These are phyloP conservation scores for Juglanconis juglandina DNA, from an alignment of 2,329 filamentous ascomycete genomes.

Conservation along the genomic window DNA sequence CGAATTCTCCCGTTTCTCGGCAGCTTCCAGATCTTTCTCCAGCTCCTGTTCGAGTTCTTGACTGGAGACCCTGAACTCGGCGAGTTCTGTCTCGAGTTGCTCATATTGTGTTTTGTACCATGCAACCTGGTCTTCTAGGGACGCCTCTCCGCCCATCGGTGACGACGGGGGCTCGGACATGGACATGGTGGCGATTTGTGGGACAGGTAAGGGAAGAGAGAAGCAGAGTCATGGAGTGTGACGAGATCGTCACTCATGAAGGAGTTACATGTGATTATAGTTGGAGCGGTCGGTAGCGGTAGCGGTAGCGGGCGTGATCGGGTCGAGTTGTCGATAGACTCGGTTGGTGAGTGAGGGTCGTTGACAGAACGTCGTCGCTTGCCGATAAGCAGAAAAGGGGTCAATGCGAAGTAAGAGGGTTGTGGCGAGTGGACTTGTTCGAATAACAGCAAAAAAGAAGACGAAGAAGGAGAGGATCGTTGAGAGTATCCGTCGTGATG, in stretches of 20 bases:
- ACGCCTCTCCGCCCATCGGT: slow-evolving; percentile 53
- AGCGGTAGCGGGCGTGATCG: neutral
- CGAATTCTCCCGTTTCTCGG: slow-evolving; percentile 85
- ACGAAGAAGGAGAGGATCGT: neutral
- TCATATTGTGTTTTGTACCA: slow-evolving; percentile 98
- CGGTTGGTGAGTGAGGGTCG: slow-evolving; percentile 5
- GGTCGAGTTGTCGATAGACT: neutral
- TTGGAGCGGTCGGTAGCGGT: neutral
- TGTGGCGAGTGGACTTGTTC: neutral
- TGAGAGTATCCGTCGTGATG: neutral
- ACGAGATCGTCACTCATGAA: slow-evolving; percentile 16
- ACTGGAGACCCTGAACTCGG: slow-evolving; percentile 91
- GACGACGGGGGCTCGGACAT: slow-evolving; percentile 56
- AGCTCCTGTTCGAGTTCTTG: slow-evolving; percentile 91
- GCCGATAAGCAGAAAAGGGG: slow-evolving; percentile 14
- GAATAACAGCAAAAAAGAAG: neutral
- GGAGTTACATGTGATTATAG: slow-evolving; percentile 15
- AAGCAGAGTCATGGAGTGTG: slow-evolving; percentile 12
- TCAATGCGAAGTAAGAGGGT: slow-evolving; percentile 4
- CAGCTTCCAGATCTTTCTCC: slow-evolving; percentile 92
- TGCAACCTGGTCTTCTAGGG: slow-evolving; percentile 70
- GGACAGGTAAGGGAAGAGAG: neutral
- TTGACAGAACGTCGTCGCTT: neutral
- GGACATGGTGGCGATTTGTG: slow-evolving; percentile 39
- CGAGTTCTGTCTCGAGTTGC: slow-evolving; percentile 82